Evolutionary conservation across 352 stramenopile genomes (phyloP).

Genomic region (Globisporangium nodosum): DNA sequence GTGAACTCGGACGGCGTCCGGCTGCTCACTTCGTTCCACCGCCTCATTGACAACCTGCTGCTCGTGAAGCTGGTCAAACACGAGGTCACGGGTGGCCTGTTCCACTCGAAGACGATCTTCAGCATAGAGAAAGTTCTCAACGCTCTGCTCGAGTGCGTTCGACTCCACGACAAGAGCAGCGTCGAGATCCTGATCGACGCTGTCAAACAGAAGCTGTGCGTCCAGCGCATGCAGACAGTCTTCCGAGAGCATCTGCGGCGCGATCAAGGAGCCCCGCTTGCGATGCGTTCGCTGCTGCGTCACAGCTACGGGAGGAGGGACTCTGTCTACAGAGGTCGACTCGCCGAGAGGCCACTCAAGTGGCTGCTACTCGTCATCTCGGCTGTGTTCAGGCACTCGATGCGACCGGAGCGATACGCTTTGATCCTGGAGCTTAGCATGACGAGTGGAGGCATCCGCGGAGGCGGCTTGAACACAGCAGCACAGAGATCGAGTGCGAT

Average conservation of each 20-base stretch:
- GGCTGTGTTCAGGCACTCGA: slow-evolving; percentile 39
- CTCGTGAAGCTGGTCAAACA: slow-evolving; percentile 45
- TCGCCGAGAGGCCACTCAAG: slow-evolving; percentile 35
- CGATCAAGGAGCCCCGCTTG: slow-evolving; percentile 59
- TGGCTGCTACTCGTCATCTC: slow-evolving; percentile 64
- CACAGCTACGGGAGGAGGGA: slow-evolving; percentile 37
- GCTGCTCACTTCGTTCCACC: slow-evolving; percentile 53
- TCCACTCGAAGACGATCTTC: slow-evolving; percentile 54
- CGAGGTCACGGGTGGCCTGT: slow-evolving; percentile 39
- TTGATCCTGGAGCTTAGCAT: slow-evolving; percentile 38
- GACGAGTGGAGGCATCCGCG: slow-evolving; percentile 26
- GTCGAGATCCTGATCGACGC: slow-evolving; percentile 64
- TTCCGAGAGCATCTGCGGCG: slow-evolving; percentile 65
- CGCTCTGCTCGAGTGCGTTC: slow-evolving; percentile 58
- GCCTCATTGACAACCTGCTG: slow-evolving; percentile 45
- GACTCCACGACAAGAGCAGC: slow-evolving; percentile 51
- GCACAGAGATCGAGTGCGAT: slow-evolving; percentile 15
- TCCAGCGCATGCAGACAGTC: slow-evolving; percentile 58
- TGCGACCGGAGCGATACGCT: slow-evolving; percentile 23
- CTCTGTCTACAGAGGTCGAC: slow-evolving; percentile 22
- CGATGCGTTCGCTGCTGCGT: slow-evolving; percentile 73
- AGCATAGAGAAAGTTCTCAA: slow-evolving; percentile 64
- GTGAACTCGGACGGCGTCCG: slow-evolving; percentile 40
- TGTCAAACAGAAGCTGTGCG: slow-evolving; percentile 62
- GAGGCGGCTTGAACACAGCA: neutral